Conservation (phyloP, 345 rosid species). For the Excoecaria cochinchinensis region DNA sequence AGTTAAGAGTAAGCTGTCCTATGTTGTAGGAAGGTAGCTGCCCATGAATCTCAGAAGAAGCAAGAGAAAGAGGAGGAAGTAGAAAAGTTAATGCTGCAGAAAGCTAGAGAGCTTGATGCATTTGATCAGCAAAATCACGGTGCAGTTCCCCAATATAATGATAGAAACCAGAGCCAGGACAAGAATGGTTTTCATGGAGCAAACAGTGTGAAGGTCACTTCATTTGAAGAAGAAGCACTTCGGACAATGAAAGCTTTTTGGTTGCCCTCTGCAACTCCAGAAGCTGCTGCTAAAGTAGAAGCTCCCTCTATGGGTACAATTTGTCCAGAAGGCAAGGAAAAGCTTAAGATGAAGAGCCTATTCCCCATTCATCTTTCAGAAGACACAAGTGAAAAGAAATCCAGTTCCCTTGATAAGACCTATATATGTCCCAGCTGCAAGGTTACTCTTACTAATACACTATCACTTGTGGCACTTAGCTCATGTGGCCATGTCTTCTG, state of each 20-base stretch:
- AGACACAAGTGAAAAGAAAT: slow-evolving; percentile 59
- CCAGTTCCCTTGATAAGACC: slow-evolving; percentile 58
- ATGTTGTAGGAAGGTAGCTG: slow-evolving; percentile 62
- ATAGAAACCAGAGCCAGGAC: slow-evolving; percentile 61
- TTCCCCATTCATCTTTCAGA: slow-evolving; percentile 68
- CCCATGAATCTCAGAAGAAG: slow-evolving; percentile 66
- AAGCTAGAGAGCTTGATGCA: slow-evolving; percentile 83
- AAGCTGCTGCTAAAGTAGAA: slow-evolving; percentile 66
- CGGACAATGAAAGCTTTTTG: slow-evolving; percentile 98
- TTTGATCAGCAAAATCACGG: slow-evolving; percentile 97
- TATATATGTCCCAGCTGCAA: slow-evolving; percentile 94
- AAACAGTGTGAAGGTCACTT: slow-evolving; percentile 86
- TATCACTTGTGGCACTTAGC: slow-evolving; percentile 70
- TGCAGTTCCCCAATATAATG: slow-evolving; percentile 82
- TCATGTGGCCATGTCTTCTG: slow-evolving; percentile 97
- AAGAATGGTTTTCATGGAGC: slow-evolving; percentile 94
- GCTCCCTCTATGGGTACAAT: slow-evolving; percentile 64
- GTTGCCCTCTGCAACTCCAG: slow-evolving; percentile 99
- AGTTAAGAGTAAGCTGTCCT: slow-evolving; percentile 9
- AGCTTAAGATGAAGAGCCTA: slow-evolving; percentile 79
- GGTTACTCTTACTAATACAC: slow-evolving; percentile 84
- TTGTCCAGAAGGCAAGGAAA: slow-evolving; percentile 94
- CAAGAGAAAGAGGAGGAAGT: slow-evolving; percentile 84
- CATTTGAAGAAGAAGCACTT: slow-evolving; percentile 92
- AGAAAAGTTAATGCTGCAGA: slow-evolving; percentile 62